Evolutionary conservation across 352 stramenopile species (phyloP).

Genomic region (Pythium guiyangense): DNA sequence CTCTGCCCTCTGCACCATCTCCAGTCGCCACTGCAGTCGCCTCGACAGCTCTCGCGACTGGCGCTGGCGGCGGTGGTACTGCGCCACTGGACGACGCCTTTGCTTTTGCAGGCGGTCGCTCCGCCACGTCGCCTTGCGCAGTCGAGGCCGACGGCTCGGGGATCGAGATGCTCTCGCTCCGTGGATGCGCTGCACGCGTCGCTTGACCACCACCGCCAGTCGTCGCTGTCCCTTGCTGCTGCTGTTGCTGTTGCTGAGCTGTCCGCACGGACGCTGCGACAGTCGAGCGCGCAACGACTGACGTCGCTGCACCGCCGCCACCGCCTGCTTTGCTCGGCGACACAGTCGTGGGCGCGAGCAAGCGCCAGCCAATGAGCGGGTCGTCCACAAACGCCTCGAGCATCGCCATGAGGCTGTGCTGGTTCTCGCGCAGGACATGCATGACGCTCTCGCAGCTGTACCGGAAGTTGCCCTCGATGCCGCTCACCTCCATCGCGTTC

Average conservation of each 20-base stretch:
- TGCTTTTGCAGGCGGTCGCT: slow-evolving; percentile 3
- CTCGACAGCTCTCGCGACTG: neutral
- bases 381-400: slow-evolving; percentile 99
- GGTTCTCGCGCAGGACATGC: slow-evolving; percentile 95
- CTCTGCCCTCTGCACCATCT: neutral
- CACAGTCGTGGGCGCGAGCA: slow-evolving; percentile 75
- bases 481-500: slow-evolving; percentile 97
- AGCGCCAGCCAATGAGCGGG: slow-evolving; percentile 96
- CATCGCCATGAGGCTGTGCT: slow-evolving; percentile 98
- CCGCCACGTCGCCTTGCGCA: slow-evolving; percentile 18
- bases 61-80: neutral
- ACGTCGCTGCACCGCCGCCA: slow-evolving; percentile 23
- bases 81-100: neutral
- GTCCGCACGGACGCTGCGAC: slow-evolving; percentile 14
- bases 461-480: slow-evolving; percentile 98
- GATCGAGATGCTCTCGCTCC: slow-evolving; percentile 60
- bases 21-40: neutral
- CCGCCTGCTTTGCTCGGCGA: slow-evolving; percentile 33
- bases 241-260: slow-evolving; percentile 11
- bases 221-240: slow-evolving; percentile 10
- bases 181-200: slow-evolving; percentile 13
- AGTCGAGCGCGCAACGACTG: slow-evolving; percentile 25
- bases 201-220: neutral
- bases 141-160: slow-evolving; percentile 29
- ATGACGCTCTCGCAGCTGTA: slow-evolving; percentile 98